These are phyloP conservation scores for Kwoniella sp. DNA, from an alignment of 768 basidiomycete species.

Conservation along the genomic window DNA sequence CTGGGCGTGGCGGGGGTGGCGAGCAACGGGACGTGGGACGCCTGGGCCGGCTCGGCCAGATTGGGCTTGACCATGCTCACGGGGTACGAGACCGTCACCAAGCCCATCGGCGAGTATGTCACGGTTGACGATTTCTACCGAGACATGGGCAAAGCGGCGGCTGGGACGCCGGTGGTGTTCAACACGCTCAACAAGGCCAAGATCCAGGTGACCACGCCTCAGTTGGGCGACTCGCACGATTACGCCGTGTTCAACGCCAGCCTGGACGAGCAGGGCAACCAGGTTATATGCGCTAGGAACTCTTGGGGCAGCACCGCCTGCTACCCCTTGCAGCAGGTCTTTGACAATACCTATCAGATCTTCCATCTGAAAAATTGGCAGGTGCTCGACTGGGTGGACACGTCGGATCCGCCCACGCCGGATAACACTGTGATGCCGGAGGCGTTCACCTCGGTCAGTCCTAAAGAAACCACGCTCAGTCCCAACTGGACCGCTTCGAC, in stretches of 20 bases:
- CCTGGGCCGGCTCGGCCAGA: constrained; percentile 6
- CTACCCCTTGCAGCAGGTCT: constrained; percentile 11
- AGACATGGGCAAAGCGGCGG: neutral
- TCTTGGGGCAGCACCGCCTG: constrained; percentile 18
- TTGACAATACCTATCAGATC: constrained; percentile 8
- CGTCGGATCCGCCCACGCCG: neutral
- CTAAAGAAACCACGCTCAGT: no score
- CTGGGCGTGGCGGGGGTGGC: neutral
- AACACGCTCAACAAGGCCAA: constrained; percentile 6
- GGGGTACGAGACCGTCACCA: constrained; percentile 2
- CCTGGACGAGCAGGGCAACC: constrained; percentile 1
- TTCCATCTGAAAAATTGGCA: constrained; percentile 12
- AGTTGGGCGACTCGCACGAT: constrained; percentile 16
- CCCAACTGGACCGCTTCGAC: no score
- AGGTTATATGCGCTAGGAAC: constrained; percentile 15
- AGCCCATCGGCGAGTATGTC: neutral
- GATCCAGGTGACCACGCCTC: neutral
- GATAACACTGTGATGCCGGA: no score
- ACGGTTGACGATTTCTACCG: constrained; percentile 7
- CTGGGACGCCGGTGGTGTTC: constrained; percentile 10
- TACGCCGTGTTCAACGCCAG: constrained; percentile 13
- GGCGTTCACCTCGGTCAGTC: no score
- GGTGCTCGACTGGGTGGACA: neutral
- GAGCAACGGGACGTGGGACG: constrained; percentile 3
- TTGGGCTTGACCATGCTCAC: constrained; percentile 9